A percentile compares a stretch with the other conserved stretches of the same genome.
These are phyloP conservation scores for Decorospora gaudefroyi DNA, from an alignment of 2,329 filamentous ascomycete genomes.

Conservation along the genomic window DNA sequence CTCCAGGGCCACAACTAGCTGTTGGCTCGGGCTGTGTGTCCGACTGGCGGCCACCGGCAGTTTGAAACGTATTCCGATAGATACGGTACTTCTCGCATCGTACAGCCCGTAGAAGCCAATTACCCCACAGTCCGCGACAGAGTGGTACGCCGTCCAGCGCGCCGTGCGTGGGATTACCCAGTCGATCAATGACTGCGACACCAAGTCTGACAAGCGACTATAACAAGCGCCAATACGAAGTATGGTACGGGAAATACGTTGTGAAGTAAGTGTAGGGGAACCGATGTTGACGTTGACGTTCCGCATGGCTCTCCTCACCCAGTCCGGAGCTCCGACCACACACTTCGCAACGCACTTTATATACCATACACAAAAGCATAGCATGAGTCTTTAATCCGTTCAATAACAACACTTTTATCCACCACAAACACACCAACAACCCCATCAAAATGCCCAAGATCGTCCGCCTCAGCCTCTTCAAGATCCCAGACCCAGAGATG, in stretches of 20 bases:
- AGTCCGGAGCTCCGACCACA: conserved; percentile 14
- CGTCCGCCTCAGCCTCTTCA: conserved; percentile 47
- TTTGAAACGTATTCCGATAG: background rate
- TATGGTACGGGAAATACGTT: conserved; percentile 3
- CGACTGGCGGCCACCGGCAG: background rate
- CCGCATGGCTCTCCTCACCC: conserved; percentile 34
- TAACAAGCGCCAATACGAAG: background rate
- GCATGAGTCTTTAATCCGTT: background rate
- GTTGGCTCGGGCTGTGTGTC: background rate
- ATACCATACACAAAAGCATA: too few species aligned
- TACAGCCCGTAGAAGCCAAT: background rate
- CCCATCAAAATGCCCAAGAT: conserved; percentile 39
- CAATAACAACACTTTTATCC: conserved; percentile 1
- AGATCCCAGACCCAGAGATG: conserved; percentile 37
- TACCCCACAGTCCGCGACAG: background rate
- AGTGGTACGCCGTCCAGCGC: background rate
- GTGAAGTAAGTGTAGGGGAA: conserved; percentile 25
- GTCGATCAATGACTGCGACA: conserved; percentile 2
- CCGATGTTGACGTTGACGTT: conserved; percentile 17
- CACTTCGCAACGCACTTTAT: too few species aligned
- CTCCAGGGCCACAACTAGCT: too few species aligned
- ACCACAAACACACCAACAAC: conserved; percentile 5
- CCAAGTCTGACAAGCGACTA: conserved; percentile 1
- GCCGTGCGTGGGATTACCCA: conserved; percentile 6
- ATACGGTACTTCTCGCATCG: background rate